Evolutionary conservation across 345 rosid genomes (phyloP).

Genomic region (Bretschneidera sinensis): DNA sequence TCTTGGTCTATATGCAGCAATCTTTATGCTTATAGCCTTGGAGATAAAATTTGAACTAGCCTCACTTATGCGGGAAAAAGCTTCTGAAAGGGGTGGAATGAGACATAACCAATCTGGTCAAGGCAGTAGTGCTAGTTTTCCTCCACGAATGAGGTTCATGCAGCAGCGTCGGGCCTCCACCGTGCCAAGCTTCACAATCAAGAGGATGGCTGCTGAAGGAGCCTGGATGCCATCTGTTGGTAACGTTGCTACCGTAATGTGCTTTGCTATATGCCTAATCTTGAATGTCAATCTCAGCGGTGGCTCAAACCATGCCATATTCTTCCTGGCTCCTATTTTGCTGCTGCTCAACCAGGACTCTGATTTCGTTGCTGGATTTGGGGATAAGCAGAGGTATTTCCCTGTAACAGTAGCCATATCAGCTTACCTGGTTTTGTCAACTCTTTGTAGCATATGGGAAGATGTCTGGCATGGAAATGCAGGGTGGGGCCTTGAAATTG

Average conservation of each 20-base stretch:
- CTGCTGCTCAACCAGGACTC: constrained; percentile 98
- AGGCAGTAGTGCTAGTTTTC: constrained; percentile 46
- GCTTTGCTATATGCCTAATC: constrained; percentile 93
- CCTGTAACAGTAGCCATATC: constrained; percentile 79
- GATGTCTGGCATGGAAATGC: constrained; percentile 85
- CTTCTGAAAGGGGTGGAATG: constrained; percentile 60
- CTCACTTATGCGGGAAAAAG: constrained; percentile 84
- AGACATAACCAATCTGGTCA: constrained; percentile 58
- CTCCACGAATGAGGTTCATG: constrained; percentile 85
- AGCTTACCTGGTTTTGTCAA: constrained; percentile 62
- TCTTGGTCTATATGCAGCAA: constrained; percentile 94
- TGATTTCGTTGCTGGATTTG: constrained; percentile 90
- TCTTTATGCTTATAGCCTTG: constrained; percentile 95
- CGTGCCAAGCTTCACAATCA: constrained; percentile 70
- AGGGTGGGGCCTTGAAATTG: constrained; percentile 89
- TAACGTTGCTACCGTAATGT: constrained; percentile 87
- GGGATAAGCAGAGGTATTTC: constrained; percentile 98
- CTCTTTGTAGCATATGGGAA: constrained; percentile 72
- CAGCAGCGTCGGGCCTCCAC: constrained; percentile 80
- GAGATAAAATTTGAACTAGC: constrained; percentile 92
- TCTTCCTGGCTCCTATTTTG: constrained; percentile 91
- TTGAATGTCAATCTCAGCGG: constrained; percentile 77
- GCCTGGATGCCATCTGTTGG: constrained; percentile 99
- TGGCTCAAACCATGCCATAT: constrained; percentile 92
- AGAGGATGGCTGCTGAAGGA: constrained; percentile 93